phyloP scores from a whole-genome alignment of 768 basidiomycete species.

The Gautieria morchelliformis region DNA sequence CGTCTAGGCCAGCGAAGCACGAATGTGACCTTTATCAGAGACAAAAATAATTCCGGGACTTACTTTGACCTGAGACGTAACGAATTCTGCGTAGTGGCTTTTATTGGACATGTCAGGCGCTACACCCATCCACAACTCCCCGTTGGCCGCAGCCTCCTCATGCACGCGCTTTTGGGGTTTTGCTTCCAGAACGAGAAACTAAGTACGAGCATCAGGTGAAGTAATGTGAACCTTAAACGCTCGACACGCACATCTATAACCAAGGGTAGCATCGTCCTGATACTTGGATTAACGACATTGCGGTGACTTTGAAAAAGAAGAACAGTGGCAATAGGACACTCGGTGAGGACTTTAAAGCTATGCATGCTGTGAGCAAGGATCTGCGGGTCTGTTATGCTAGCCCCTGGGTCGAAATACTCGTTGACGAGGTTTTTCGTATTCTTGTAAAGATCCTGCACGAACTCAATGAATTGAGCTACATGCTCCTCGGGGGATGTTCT shows the following conservation, averaged over 20 bases:
- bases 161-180: conserved; percentile 73
- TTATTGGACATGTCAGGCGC: conserved; percentile 61
- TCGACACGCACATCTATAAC: conserved; percentile 45
- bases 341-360: conserved; percentile 90
- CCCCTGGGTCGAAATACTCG: conserved; percentile 65
- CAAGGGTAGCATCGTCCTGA: conserved; percentile 64
- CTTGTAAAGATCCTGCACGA: conserved; percentile 69
- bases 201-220: neutral
- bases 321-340: conserved; percentile 88
- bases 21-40: neutral
- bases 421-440: conserved; percentile 66
- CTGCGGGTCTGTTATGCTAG: conserved; percentile 43
- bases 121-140: conserved; percentile 75
- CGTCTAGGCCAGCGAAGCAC: conserved; percentile 39
- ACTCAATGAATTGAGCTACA: conserved; percentile 67
- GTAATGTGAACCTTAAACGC: neutral
- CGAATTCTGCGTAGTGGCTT: conserved; percentile 67
- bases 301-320: conserved; percentile 81
- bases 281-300: conserved; percentile 48
- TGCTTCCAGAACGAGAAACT: conserved; percentile 63
- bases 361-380: conserved; percentile 58
- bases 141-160: conserved; percentile 72
- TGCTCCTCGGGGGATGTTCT: conserved; percentile 63
- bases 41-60: neutral
- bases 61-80: conserved; percentile 87